Evolutionary conservation across 441 rosid species (phyloP).

Genomic region (Gossypium schwendimanii): DNA sequence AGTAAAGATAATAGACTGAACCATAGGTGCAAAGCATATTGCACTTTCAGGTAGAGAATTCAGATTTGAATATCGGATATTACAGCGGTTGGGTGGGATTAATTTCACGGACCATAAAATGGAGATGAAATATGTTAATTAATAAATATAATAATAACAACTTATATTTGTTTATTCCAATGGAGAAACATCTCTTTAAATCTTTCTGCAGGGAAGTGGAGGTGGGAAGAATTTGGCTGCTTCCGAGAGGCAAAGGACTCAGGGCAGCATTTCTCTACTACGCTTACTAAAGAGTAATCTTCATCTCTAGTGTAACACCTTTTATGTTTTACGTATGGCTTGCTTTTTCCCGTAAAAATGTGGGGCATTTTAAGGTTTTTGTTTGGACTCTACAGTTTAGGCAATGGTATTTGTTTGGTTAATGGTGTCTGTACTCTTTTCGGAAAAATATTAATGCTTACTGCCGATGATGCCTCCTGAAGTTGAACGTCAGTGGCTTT

Average conservation of each 20-base stretch:
- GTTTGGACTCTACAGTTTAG: neutral
- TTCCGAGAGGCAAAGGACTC: slow-evolving; percentile 42
- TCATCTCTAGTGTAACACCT: slow-evolving; percentile 26
- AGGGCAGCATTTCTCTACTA: slow-evolving; percentile 57
- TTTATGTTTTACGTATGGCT: neutral
- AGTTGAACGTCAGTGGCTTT: too few species aligned
- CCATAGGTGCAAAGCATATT: too few species aligned
- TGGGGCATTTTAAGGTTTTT: neutral
- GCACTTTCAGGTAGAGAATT: too few species aligned
- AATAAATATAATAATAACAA: too few species aligned
- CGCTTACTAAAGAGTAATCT: slow-evolving; percentile 60
- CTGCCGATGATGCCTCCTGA: too few species aligned
- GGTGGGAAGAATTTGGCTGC: slow-evolving; percentile 42
- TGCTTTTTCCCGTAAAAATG: neutral
- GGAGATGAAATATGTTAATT: too few species aligned
- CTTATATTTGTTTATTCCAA: neutral
- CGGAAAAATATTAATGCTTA: too few species aligned
- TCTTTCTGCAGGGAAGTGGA: slow-evolving; percentile 46
- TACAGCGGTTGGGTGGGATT: too few species aligned
- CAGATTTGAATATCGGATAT: too few species aligned
- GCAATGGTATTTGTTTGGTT: neutral
- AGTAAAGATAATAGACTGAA: neutral
- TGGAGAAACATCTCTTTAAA: neutral
- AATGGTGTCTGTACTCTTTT: too few species aligned
- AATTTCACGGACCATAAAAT: too few species aligned